phyloP scores from a whole-genome alignment of 306 rosid genomes.

The Ochetophila trinervis region DNA sequence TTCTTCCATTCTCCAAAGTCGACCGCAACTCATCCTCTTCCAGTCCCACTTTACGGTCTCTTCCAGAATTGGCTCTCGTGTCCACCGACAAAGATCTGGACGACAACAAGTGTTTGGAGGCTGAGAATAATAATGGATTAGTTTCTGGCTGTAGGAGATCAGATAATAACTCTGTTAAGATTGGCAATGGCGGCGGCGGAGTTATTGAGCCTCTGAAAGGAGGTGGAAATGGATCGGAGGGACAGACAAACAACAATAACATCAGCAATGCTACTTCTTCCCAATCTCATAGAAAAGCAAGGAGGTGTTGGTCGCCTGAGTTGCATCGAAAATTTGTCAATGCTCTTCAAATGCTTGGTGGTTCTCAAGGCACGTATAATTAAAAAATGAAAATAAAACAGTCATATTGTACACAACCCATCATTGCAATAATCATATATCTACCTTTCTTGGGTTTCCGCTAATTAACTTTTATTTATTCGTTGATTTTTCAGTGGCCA shows the following conservation, averaged over 20 bases:
- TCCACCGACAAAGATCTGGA: constrained; percentile 39
- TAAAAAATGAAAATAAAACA: not conserved
- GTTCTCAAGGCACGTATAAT: constrained; percentile 74
- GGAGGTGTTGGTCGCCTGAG: constrained; percentile 99
- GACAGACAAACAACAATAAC: constrained; percentile 28
- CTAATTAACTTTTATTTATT: not conserved
- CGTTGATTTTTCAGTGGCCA: constrained; percentile 58
- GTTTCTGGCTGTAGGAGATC: constrained; percentile 29
- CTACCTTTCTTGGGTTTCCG: not conserved
- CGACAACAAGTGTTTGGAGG: constrained; percentile 45
- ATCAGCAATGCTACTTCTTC: not conserved
- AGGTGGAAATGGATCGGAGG: constrained; percentile 29
- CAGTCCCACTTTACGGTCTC: constrained; percentile 35
- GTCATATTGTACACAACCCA: not conserved
- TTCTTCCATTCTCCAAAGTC: constrained; percentile 83
- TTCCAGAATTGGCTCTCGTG: constrained; percentile 74
- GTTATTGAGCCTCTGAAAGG: constrained; percentile 52
- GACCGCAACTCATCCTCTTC: constrained; percentile 27
- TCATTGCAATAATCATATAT: not conserved
- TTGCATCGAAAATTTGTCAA: constrained; percentile 91
- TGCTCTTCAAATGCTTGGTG: constrained; percentile 98
- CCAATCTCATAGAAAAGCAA: constrained; percentile 88
- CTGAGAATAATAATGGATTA: constrained; percentile 27
- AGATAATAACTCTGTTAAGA: constrained; percentile 34
- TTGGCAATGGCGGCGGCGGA: constrained; percentile 30